Evolutionary conservation across 305 asterid genomes (phyloP).

Genomic region (Plantago coronopus): DNA sequence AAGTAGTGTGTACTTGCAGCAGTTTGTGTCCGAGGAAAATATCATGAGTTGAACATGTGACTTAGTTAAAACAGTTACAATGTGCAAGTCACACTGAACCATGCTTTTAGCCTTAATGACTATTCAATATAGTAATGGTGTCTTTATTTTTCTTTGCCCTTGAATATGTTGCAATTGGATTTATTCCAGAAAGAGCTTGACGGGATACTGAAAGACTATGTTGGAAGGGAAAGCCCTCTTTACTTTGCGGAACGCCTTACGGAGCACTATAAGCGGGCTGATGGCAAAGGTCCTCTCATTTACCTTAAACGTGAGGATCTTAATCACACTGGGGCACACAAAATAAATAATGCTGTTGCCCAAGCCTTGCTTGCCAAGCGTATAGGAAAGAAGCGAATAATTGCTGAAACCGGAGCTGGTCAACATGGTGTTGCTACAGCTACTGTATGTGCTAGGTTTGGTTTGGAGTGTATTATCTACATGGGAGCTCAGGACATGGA

Average conservation of each 20-base stretch:
- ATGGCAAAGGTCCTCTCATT: conserved; percentile 76
- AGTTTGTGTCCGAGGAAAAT: no score
- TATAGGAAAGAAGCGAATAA: conserved; percentile 83
- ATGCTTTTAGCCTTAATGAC: neutral
- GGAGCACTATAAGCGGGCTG: conserved; percentile 65
- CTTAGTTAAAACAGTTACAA: no score
- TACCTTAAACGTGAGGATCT: conserved; percentile 93
- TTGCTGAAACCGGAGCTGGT: conserved; percentile 97
- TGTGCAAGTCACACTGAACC: no score
- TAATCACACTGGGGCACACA: conserved; percentile 96
- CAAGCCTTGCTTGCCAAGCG: conserved; percentile 95
- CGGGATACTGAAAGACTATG: conserved; percentile 88
- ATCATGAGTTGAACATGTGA: no score
- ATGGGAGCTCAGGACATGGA: conserved; percentile 99
- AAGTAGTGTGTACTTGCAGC: no score
- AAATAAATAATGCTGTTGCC: conserved; percentile 86
- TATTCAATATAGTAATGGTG: no score
- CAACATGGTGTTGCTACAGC: conserved; percentile 99
- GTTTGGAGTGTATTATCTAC: conserved; percentile 71
- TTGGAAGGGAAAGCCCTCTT: conserved; percentile 91
- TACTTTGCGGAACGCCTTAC: conserved; percentile 88
- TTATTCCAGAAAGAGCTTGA: conserved; percentile 64
- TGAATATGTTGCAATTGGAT: conserved; percentile 2
- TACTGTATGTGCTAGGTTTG: conserved; percentile 94
- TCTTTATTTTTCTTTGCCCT: neutral